Conservation (phyloP, 75 land plant species). For the Picea sitchensis region DNA sequence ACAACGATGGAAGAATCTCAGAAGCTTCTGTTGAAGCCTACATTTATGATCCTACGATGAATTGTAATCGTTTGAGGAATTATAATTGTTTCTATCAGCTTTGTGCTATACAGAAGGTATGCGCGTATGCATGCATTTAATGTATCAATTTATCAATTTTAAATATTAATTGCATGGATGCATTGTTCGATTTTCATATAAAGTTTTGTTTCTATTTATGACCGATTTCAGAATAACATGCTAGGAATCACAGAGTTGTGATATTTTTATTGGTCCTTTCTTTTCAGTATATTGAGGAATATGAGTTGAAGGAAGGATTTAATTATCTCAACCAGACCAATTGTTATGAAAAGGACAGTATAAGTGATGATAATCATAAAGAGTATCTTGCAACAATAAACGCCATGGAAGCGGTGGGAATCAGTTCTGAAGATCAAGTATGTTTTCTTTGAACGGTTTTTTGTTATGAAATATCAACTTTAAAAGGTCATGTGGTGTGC, state of each 20-base stretch:
- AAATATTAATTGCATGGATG: not conserved
- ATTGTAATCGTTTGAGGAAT: too few relatives aligned
- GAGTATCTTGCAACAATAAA: slow-evolving; percentile 35
- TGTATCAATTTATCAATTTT: too few relatives aligned
- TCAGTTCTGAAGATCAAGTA: slow-evolving; percentile 19
- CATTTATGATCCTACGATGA: too few relatives aligned
- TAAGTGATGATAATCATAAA: slow-evolving; percentile 30
- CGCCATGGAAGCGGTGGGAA: slow-evolving; percentile 49
- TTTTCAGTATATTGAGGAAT: slow-evolving; percentile 34
- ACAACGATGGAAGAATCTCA: slow-evolving; percentile 37
- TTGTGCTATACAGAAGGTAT: slow-evolving; percentile 67
- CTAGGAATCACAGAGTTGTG: not conserved
- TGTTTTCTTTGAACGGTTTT: not conserved
- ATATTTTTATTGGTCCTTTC: slow-evolving; percentile 2
- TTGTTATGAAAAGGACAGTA: slow-evolving; percentile 28
- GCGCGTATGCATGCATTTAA: not conserved
- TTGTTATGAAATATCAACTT: not conserved
- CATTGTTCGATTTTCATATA: not conserved
- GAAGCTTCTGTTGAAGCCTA: slow-evolving; percentile 47
- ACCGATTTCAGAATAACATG: not conserved
- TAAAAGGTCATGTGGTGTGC: too few relatives aligned
- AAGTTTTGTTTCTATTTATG: not conserved
- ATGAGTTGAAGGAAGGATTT: too few relatives aligned
- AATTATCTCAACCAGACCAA: too few relatives aligned
- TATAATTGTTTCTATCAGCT: slow-evolving; percentile 49